Evolutionary conservation across 805 yeast genomes (phyloP).

Genomic region (Candida golubevii): DNA sequence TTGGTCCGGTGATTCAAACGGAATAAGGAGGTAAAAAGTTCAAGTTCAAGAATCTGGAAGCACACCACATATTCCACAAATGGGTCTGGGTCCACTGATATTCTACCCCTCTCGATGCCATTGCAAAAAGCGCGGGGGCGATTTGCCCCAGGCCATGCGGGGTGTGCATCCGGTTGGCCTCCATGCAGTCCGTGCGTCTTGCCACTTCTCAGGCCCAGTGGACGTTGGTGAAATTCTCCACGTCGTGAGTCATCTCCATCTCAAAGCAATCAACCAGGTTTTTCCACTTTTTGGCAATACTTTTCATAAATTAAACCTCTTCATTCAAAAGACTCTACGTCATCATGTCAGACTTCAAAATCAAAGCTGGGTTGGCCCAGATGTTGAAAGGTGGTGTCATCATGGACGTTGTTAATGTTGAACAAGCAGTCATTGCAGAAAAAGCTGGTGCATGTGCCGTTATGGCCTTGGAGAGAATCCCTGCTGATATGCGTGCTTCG

Average conservation of each 20-base stretch:
- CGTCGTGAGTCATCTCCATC: background rate
- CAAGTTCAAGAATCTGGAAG: no score
- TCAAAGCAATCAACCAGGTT: background rate
- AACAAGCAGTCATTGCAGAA: slow-evolving; percentile 78
- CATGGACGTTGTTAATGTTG: slow-evolving; percentile 73
- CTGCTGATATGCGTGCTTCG: slow-evolving; percentile 78
- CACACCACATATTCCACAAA: no score
- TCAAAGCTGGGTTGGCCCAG: slow-evolving; percentile 79
- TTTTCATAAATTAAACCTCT: no score
- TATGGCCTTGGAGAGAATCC: slow-evolving; percentile 82
- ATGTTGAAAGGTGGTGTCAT: slow-evolving; percentile 79
- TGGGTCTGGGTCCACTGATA: no score
- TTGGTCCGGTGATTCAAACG: no score
- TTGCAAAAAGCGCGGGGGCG: no score
- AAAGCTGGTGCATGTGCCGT: slow-evolving; percentile 86
- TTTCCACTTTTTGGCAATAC: background rate
- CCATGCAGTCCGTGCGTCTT: background rate
- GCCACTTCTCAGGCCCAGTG: background rate
- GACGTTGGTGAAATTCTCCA: background rate
- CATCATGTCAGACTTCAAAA: slow-evolving; percentile 26
- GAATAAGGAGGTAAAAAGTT: no score
- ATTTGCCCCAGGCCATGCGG: no score
- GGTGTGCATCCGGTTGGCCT: background rate
- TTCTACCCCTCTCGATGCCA: no score
- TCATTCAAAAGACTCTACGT: background rate